These are phyloP conservation scores for Ophiocordyceps sinensis DNA, from an alignment of 2,329 filamentous ascomycete species.

Conservation along the genomic window DNA sequence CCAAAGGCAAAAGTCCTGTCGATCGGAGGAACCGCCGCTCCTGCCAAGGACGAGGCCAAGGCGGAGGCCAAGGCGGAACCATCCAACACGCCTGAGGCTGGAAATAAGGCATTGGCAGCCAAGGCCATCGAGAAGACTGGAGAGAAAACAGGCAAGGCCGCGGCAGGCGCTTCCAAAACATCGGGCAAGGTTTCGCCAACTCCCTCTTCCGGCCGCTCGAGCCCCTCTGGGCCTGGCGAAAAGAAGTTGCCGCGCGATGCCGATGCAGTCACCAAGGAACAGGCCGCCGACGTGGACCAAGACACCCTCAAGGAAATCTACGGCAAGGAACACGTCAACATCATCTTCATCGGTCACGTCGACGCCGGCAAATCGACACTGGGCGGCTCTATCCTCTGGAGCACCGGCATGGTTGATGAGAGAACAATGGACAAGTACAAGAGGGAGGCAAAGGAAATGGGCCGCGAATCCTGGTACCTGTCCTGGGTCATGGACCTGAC, in stretches of 20 bases:
- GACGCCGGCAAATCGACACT: slow-evolving; percentile 97
- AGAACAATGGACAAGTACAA: slow-evolving; percentile 97
- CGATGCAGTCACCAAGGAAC: slow-evolving; percentile 75
- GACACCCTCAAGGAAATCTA: slow-evolving; percentile 85
- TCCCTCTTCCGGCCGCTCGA: slow-evolving; percentile 72
- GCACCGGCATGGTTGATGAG: slow-evolving; percentile 98
- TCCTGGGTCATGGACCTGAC: slow-evolving; percentile 97
- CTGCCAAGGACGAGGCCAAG: slow-evolving; percentile 27
- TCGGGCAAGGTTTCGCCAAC: slow-evolving; percentile 66
- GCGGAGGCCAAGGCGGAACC: slow-evolving; percentile 35
- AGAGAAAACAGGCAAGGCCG: slow-evolving; percentile 34
- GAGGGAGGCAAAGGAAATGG: slow-evolving; percentile 87
- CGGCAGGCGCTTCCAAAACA: slow-evolving; percentile 28
- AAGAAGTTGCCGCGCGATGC: slow-evolving; percentile 47
- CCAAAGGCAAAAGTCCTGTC: slow-evolving; percentile 33
- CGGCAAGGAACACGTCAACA: slow-evolving; percentile 84
- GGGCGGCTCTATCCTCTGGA: slow-evolving; percentile 83
- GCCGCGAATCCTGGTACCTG: slow-evolving; percentile 95
- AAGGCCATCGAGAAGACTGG: slow-evolving; percentile 91
- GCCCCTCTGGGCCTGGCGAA: slow-evolving; percentile 46
- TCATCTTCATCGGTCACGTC: slow-evolving; percentile 96
- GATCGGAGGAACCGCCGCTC: slow-evolving; percentile 20
- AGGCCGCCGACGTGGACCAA: slow-evolving; percentile 57
- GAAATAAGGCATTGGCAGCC: slow-evolving; percentile 68
- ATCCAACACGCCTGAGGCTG: slow-evolving; percentile 45